phyloP scores from a whole-genome alignment of 2,329 filamentous ascomycete genomes.

The Cladosporium sp. region DNA sequence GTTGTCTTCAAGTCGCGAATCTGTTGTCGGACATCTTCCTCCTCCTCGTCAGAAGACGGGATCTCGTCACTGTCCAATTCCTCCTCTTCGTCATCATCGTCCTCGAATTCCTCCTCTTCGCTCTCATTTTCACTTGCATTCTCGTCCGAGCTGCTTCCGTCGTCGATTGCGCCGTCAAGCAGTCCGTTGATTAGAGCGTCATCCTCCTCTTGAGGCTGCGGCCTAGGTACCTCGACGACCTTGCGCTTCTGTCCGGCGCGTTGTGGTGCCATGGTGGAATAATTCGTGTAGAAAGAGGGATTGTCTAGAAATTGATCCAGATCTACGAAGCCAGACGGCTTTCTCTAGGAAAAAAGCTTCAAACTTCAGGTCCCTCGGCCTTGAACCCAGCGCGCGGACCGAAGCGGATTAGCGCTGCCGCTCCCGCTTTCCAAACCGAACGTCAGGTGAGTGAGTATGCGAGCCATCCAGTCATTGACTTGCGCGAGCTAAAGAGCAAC shows the following conservation, averaged over 20 bases:
- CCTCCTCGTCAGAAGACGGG: slow-evolving; percentile 35
- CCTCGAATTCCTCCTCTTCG: slow-evolving; percentile 24
- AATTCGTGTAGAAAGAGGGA: background rate
- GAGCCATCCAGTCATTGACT: too few species aligned
- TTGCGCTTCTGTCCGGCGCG: slow-evolving; percentile 41
- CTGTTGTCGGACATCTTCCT: slow-evolving; percentile 40
- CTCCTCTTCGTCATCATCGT: slow-evolving; percentile 30
- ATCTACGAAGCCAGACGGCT: background rate
- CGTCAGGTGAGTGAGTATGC: too few species aligned
- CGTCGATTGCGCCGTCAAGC: slow-evolving; percentile 37
- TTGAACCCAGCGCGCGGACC: slow-evolving; percentile 5
- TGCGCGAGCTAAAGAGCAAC: too few species aligned
- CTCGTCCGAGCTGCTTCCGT: slow-evolving; percentile 24
- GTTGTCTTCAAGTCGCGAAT: slow-evolving; percentile 38
- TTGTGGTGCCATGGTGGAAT: slow-evolving; percentile 22
- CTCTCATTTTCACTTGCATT: slow-evolving; percentile 29
- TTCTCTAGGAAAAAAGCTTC: slow-evolving; percentile 13
- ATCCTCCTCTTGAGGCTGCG: slow-evolving; percentile 21
- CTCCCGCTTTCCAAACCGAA: too few species aligned
- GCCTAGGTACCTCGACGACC: slow-evolving; percentile 34
- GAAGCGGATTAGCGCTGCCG: too few species aligned
- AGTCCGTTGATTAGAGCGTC: slow-evolving; percentile 36
- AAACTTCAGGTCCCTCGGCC: slow-evolving; percentile 1
- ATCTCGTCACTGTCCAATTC: slow-evolving; percentile 38
- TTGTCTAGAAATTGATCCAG: background rate